Base-by-base conservation (phyloP, 495 filamentous ascomycete species). In the Hypoxylon crocopeplum region DNA sequence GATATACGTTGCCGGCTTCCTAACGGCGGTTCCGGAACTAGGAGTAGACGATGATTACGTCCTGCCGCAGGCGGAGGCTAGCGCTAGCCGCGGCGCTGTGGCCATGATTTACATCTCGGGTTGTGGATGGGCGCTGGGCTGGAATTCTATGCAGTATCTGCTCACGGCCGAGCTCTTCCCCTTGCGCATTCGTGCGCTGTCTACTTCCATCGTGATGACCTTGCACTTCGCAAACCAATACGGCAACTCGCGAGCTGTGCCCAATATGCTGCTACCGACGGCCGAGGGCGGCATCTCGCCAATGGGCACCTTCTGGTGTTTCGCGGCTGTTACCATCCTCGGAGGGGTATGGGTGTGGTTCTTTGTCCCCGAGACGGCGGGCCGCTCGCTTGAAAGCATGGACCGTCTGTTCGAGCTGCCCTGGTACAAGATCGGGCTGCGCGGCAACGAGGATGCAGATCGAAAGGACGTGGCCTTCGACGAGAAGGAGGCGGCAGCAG, bases 111-210 rank as follows among this genome's bases (percentile, higher is more conserved):
- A 85, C 57, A 29, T 90, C 34, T 85, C 80, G 0, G 86, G 85
- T 2, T 69, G 82, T 12, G 86, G 88, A 1, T 91, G 88, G 87
- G 86, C 87, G 0, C 73, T 90, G 0, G 88, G 88, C 41, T 91
- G 87, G 86, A 90, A 89, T 65, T 81, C 77, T 3, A 88, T 90
- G 77, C 88, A 89, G 62, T 92, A 90, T 54, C 79, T 92, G 1
- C 77, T 91, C 40, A 89, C 86, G 17, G 84, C 87, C 0, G 89
- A 92, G 66, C 79, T 92, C 25, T 92, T 88, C 72, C 88, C 88
- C 1, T 73, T 89, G 8, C 74, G 79, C 12, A 78, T 85, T 11
- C 72, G 82, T 1, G 77, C 80, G 11, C 66, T 84, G 17, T 75
- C 76, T 38, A 76, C 81, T 6, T 76, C 74, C 2, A 68, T 85